Evolutionary conservation across 2,329 filamentous ascomycete species (phyloP).

Genomic region (Curvularia hawaiiensis): DNA sequence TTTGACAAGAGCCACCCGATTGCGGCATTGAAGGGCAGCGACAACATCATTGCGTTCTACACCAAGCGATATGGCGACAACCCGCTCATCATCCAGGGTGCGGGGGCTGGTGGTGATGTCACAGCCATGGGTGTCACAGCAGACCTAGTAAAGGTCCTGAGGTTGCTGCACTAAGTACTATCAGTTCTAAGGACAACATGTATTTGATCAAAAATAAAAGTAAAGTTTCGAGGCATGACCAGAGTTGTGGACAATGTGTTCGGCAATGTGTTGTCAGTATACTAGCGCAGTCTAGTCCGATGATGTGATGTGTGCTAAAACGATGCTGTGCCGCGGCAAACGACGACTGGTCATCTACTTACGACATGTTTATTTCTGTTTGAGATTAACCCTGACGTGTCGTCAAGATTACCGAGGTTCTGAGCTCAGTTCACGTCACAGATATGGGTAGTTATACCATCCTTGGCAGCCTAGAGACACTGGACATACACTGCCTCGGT

Average conservation of each 20-base stretch:
- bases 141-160: constrained; percentile 87
- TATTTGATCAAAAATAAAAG: background rate
- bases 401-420: background rate
- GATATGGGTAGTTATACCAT: background rate
- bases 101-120: constrained; percentile 90
- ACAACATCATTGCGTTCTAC: constrained; percentile 99
- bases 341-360: background rate
- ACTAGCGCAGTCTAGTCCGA: background rate
- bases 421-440: background rate
- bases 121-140: constrained; percentile 98
- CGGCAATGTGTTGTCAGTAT: background rate
- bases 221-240: background rate
- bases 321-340: background rate
- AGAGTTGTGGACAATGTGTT: background rate
- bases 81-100: constrained; percentile 92
- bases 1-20: constrained; percentile 85
- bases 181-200: too few relatives aligned
- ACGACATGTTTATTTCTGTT: background rate
- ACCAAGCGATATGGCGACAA: constrained; percentile 92
- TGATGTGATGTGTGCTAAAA: background rate
- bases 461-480: background rate
- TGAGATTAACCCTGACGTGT: background rate
- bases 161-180: constrained; percentile 68
- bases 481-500: background rate
- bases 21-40: constrained; percentile 92